Percentiles rank a stretch among this genome's conserved stretches.
These are phyloP conservation scores for Aureoboletus auriporus DNA, from an alignment of 768 basidiomycete genomes.

Conservation along the genomic window DNA sequence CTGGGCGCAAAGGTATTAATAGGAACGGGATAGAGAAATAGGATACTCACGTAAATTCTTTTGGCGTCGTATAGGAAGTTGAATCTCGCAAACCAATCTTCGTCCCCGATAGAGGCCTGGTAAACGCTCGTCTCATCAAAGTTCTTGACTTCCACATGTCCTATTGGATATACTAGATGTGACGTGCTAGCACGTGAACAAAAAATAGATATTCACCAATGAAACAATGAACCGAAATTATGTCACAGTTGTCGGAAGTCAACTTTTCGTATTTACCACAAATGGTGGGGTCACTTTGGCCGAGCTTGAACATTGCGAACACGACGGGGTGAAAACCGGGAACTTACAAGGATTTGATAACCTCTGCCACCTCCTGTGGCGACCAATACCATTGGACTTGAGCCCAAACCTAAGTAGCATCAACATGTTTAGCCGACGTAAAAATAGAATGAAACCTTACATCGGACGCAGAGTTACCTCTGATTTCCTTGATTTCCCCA, in stretches of 20 bases:
- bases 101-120: slow-evolving; percentile 36
- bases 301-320: not conserved
- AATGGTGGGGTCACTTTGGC: slow-evolving; percentile 32
- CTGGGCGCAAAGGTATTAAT: slow-evolving; percentile 23
- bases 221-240: slow-evolving; percentile 42
- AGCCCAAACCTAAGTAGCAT: slow-evolving; percentile 44
- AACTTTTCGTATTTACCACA: slow-evolving; percentile 50
- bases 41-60: slow-evolving; percentile 34
- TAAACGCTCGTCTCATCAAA: slow-evolving; percentile 38
- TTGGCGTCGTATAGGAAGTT: slow-evolving; percentile 33
- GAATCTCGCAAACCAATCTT: slow-evolving; percentile 48
- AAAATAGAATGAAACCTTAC: slow-evolving; percentile 14
- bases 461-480: slow-evolving; percentile 26
- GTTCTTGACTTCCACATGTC: slow-evolving; percentile 26
- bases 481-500: slow-evolving; percentile 44
- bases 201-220: slow-evolving; percentile 33
- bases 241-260: slow-evolving; percentile 45
- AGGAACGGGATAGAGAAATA: not conserved
- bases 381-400: slow-evolving; percentile 55
- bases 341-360: slow-evolving; percentile 49
- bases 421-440: not conserved
- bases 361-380: slow-evolving; percentile 39
- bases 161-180: slow-evolving; percentile 23
- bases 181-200: not conserved
- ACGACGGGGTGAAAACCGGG: not conserved